Conservation (phyloP, 192 early-diverging fungal species). For the Dissophora ornata region DNA sequence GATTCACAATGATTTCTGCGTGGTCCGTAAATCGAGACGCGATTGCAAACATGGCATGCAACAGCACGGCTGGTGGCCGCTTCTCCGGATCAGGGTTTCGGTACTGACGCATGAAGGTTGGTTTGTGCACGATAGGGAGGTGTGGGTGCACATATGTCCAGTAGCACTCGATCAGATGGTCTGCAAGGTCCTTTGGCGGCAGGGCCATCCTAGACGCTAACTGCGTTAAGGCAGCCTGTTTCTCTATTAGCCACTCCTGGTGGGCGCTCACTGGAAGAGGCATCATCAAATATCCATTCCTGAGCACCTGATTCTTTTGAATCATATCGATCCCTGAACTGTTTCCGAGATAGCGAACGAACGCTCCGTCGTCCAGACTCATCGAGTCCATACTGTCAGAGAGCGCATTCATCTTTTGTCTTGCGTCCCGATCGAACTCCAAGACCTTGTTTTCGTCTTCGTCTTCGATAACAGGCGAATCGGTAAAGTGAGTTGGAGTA, state of each 20-base stretch:
- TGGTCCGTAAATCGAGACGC: constrained; percentile 61
- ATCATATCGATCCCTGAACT: constrained; percentile 81
- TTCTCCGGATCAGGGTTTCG: constrained; percentile 50
- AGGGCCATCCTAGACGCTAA: constrained; percentile 48
- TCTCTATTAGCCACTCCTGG: constrained; percentile 21
- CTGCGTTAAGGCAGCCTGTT: constrained; percentile 18
- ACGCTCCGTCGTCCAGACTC: constrained; percentile 75
- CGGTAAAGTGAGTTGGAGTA: not conserved
- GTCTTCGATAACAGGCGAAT: constrained; percentile 8
- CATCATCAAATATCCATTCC: constrained; percentile 61
- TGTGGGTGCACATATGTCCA: constrained; percentile 76
- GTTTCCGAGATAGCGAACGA: constrained; percentile 77
- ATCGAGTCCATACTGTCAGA: constrained; percentile 71
- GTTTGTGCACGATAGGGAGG: constrained; percentile 75
- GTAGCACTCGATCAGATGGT: constrained; percentile 70
- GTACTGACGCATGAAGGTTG: constrained; percentile 52
- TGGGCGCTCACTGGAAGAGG: constrained; percentile 42
- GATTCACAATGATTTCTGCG: constrained; percentile 51
- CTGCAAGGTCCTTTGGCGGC: constrained; percentile 69
- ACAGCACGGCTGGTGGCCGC: constrained; percentile 52
- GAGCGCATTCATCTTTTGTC: constrained; percentile 55
- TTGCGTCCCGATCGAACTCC: constrained; percentile 20
- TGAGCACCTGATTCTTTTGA: constrained; percentile 68
- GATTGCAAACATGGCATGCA: constrained; percentile 66
- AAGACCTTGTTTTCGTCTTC: constrained; percentile 24